These are phyloP conservation scores for Botrytis cinerea DNA, from an alignment of 2,329 filamentous ascomycete species.

Conservation along the genomic window DNA sequence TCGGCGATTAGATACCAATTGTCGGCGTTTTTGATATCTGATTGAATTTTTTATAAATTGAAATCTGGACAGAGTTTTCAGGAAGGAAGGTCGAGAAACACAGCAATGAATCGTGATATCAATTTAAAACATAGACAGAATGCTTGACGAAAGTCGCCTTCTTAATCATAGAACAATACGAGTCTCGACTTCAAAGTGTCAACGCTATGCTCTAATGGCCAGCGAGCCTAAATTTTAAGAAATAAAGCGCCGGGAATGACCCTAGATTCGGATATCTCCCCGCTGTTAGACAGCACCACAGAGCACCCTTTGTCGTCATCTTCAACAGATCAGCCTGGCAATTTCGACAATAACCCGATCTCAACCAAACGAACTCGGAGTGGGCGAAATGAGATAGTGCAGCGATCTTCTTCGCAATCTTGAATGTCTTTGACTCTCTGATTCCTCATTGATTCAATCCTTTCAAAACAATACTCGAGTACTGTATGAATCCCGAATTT, in stretches of 20 bases:
- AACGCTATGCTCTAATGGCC: constrained; percentile 11
- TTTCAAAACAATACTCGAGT: not conserved
- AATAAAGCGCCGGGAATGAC: not conserved
- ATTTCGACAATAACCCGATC: not conserved
- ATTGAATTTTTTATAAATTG: not conserved
- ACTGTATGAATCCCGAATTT: not conserved
- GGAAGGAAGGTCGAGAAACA: not conserved
- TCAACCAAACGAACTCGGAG: constrained; percentile 9
- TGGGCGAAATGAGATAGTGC: constrained; percentile 9
- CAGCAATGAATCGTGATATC: not conserved
- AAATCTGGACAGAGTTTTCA: not conserved
- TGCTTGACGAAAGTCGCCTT: not conserved
- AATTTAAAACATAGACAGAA: not conserved
- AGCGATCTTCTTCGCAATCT: constrained; percentile 11
- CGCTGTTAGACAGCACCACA: constrained; percentile 21
- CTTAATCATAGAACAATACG: not conserved
- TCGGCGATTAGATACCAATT: constrained; percentile 2
- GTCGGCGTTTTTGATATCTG: not conserved
- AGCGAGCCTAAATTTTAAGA: not conserved
- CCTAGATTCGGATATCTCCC: constrained; percentile 10
- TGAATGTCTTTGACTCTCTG: not conserved
- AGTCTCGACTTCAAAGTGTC: not conserved
- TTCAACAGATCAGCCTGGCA: constrained; percentile 12
- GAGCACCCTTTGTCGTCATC: constrained; percentile 18
- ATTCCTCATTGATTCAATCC: not conserved